Evolutionary conservation across 805 yeast species (phyloP).

Genomic region (Diddensiella caesifluorescens): DNA sequence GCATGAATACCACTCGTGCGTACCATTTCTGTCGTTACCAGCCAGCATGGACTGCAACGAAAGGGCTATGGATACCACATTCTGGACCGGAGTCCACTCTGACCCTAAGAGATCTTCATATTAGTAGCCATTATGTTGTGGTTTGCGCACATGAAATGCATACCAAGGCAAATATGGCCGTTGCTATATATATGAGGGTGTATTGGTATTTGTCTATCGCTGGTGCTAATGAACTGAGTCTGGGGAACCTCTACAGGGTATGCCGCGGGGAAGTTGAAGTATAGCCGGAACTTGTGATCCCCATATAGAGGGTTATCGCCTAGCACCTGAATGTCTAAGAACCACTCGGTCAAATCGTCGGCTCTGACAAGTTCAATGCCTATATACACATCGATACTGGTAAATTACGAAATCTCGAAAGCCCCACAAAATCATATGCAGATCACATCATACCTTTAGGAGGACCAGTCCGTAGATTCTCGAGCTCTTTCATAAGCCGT

Average conservation of each 20-base stretch:
- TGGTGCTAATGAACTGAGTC: slow-evolving; percentile 42
- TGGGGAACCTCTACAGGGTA: slow-evolving; percentile 60
- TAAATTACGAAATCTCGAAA: neutral
- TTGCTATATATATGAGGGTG: slow-evolving; percentile 74
- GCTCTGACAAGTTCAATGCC: slow-evolving; percentile 32
- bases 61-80: slow-evolving; percentile 34
- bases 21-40: slow-evolving; percentile 37
- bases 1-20: too few species aligned
- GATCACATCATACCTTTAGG: slow-evolving; percentile 12
- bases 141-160: too few species aligned
- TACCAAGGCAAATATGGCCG: slow-evolving; percentile 64
- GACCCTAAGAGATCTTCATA: slow-evolving; percentile 48
- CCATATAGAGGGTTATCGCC: slow-evolving; percentile 37
- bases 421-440: neutral
- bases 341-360: slow-evolving; percentile 33
- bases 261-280: slow-evolving; percentile 38
- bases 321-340: slow-evolving; percentile 36
- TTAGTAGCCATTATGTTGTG: too few species aligned
- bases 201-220: slow-evolving; percentile 43
- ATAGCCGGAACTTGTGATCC: slow-evolving; percentile 38
- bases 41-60: slow-evolving; percentile 63
- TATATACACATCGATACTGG: too few species aligned
- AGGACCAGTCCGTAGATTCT: slow-evolving; percentile 11
- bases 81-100: slow-evolving; percentile 64
- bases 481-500: slow-evolving; percentile 19